A percentile compares a stretch with the other conserved stretches of the same genome.
Evolutionary conservation across 2,329 filamentous ascomycete species (phyloP).

Genomic region (Sporothrix luriei): DNA sequence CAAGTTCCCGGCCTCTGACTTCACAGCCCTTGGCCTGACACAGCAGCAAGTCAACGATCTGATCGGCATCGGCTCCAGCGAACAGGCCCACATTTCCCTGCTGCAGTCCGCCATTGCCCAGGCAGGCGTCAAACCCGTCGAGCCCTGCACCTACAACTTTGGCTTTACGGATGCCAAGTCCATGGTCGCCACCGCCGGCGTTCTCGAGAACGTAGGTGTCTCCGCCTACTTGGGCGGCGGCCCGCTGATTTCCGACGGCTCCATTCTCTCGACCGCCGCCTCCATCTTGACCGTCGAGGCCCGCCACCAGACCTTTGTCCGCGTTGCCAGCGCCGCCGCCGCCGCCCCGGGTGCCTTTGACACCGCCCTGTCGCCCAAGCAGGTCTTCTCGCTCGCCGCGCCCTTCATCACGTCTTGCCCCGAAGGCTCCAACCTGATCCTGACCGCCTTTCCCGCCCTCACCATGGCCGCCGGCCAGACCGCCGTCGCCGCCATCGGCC

Average conservation of each 20-base stretch:
- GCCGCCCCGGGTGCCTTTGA: conserved; percentile 71
- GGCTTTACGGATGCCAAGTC: conserved; percentile 63
- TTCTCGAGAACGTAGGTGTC: conserved; percentile 73
- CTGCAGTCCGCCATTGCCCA: conserved; percentile 63
- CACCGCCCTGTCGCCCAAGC: conserved; percentile 66
- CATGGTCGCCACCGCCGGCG: conserved; percentile 70
- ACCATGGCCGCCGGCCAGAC: conserved; percentile 53
- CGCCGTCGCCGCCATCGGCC: conserved; percentile 48
- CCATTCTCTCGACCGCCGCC: conserved; percentile 66
- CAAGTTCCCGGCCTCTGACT: conserved; percentile 66
- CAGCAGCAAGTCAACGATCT: conserved; percentile 61
- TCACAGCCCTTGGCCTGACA: conserved; percentile 63
- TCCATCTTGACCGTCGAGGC: conserved; percentile 74
- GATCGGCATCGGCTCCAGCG: conserved; percentile 63
- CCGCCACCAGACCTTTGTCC: conserved; percentile 73
- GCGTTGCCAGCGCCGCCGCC: conserved; percentile 58
- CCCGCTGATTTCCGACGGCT: conserved; percentile 61
- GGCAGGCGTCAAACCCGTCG: conserved; percentile 65
- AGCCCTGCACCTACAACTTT: conserved; percentile 73
- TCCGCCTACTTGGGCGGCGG: conserved; percentile 75
- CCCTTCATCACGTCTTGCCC: conserved; percentile 74
- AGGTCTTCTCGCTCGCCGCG: conserved; percentile 73
- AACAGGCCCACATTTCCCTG: conserved; percentile 63
- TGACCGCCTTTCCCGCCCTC: conserved; percentile 64
- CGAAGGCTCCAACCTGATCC: conserved; percentile 62